Evolutionary conservation across 2,329 filamentous ascomycete species (phyloP).

Genomic region (Claviceps citrina): DNA sequence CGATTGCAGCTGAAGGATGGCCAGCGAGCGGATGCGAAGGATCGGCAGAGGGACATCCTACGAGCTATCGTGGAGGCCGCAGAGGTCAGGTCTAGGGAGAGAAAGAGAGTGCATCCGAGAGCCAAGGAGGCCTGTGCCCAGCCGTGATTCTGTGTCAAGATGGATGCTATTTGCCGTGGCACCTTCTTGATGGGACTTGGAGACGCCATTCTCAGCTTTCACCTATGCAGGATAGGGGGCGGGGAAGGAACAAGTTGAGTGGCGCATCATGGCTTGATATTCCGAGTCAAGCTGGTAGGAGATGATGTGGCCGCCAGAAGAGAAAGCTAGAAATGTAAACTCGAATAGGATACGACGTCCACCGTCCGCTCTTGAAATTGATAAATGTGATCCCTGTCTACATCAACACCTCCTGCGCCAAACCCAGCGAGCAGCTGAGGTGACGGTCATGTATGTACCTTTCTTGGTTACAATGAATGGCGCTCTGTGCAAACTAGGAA

Average conservation of each 20-base stretch:
- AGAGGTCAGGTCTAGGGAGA: not conserved
- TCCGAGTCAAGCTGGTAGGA: not conserved
- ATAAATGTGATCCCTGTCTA: not conserved
- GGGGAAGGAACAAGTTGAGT: not conserved
- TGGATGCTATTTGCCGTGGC: not conserved
- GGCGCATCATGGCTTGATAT: not conserved
- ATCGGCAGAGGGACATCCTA: not conserved
- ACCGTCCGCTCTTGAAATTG: not conserved
- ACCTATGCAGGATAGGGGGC: not conserved
- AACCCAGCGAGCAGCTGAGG: too few relatives aligned
- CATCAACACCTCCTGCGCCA: too few relatives aligned
- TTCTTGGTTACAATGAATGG: not conserved
- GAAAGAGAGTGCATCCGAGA: not conserved
- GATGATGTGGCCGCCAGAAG: not conserved
- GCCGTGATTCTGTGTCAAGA: not conserved
- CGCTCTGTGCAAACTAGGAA: conserved; percentile 2
- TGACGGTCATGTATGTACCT: too few relatives aligned
- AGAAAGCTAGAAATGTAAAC: not conserved
- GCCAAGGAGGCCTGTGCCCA: not conserved
- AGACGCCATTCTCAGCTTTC: not conserved
- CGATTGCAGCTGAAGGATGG: not conserved
- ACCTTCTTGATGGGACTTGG: not conserved
- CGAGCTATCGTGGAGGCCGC: not conserved
- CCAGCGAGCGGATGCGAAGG: not conserved
- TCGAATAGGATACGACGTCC: not conserved